These are phyloP conservation scores for Dinochytrium kinnereticum DNA, from an alignment of 371 early-diverging fungal genomes.

Conservation along the genomic window DNA sequence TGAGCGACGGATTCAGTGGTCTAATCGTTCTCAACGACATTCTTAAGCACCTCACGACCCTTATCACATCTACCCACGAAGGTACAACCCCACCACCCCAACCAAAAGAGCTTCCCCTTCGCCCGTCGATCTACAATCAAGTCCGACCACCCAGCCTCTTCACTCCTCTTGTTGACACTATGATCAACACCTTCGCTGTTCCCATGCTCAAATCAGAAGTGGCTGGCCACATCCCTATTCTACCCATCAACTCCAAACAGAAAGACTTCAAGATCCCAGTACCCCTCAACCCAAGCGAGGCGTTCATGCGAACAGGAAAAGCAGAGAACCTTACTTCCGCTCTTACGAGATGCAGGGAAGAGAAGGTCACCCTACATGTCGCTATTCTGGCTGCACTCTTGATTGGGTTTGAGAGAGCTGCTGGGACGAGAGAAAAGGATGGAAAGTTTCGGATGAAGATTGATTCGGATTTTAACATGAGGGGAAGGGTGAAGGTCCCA, in stretches of 20 bases:
- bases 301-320: background rate
- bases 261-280: background rate
- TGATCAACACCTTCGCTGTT: background rate
- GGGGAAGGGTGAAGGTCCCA: background rate
- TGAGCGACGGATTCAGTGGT: constrained; percentile 11
- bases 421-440: background rate
- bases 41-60: background rate
- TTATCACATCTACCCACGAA: too few species aligned
- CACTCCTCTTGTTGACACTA: background rate
- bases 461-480: constrained; percentile 3
- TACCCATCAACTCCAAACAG: background rate
- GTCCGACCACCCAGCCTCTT: background rate
- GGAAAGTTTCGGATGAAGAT: background rate
- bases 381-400: background rate
- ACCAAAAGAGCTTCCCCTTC: background rate
- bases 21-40: constrained; percentile 12
- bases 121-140: background rate
- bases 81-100: background rate
- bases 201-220: background rate
- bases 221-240: background rate
- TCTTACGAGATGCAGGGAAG: background rate
- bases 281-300: background rate
- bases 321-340: background rate
- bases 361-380: background rate
- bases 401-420: background rate